Conservation (phyloP, 768 basidiomycete genomes). For the Lactarius vividus region DNA sequence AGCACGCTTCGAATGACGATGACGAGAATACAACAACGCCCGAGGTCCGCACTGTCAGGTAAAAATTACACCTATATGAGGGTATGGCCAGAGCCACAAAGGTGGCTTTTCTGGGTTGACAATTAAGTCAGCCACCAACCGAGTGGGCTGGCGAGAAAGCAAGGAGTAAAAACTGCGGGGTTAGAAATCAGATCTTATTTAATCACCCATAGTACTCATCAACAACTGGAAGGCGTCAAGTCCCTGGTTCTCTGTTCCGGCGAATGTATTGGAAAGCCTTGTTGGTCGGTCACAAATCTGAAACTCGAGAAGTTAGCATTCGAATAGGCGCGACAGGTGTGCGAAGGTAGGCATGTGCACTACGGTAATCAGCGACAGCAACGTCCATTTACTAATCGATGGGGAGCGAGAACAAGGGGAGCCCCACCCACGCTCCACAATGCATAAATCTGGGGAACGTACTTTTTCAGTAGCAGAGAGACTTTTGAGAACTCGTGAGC, state of each 20-base stretch:
- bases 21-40: background rate
- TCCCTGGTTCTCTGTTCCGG: background rate
- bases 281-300: background rate
- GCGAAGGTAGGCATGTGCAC: constrained; percentile 30
- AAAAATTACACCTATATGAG: background rate
- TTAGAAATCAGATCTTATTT: background rate
- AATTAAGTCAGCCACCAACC: background rate
- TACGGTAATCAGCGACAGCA: background rate
- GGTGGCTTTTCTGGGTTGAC: background rate
- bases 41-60: background rate
- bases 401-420: constrained; percentile 37
- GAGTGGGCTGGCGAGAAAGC: background rate
- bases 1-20: background rate
- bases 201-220: background rate
- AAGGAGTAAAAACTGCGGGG: background rate
- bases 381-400: constrained; percentile 39
- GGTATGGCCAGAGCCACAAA: background rate
- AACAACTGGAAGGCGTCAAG: background rate
- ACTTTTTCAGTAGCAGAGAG: background rate
- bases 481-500: background rate
- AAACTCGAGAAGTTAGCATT: background rate
- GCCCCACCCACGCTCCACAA: constrained; percentile 34
- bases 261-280: background rate
- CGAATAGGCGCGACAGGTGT: constrained; percentile 51
- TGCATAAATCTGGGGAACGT: constrained; percentile 24